These are phyloP conservation scores for Pulveroboletus ravenelii DNA, from an alignment of 768 basidiomycete genomes.

Conservation along the genomic window DNA sequence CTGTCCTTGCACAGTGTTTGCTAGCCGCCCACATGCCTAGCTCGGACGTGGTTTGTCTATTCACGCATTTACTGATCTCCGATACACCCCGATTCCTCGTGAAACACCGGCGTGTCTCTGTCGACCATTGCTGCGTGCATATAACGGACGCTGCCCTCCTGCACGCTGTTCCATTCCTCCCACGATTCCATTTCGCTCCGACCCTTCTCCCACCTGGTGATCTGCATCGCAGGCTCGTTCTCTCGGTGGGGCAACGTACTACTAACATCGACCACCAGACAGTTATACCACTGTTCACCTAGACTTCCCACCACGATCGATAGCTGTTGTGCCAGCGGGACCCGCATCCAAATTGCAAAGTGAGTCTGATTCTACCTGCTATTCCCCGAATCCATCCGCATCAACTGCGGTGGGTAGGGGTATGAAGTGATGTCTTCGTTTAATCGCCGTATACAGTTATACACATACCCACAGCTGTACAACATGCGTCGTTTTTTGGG, in stretches of 20 bases:
- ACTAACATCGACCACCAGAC: not conserved
- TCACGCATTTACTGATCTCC: conserved; percentile 2
- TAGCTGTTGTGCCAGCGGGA: not conserved
- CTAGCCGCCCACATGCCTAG: conserved; percentile 11
- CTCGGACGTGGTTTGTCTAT: conserved; percentile 3
- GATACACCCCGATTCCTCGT: conserved; percentile 11
- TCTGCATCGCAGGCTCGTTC: not conserved
- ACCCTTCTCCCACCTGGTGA: not conserved
- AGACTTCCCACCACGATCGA: conserved; percentile 4
- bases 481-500: conserved; percentile 31
- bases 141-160: conserved; percentile 15
- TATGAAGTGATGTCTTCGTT: conserved; percentile 6
- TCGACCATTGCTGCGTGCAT: conserved; percentile 14
- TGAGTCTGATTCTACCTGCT: conserved; percentile 9
- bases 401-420: conserved; percentile 19
- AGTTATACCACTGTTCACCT: conserved; percentile 1
- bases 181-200: conserved; percentile 7
- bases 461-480: conserved; percentile 7
- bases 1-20: conserved; percentile 13
- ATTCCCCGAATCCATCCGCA: conserved; percentile 8
- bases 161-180: conserved; percentile 9
- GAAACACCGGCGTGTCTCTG: conserved; percentile 11
- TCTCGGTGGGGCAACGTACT: conserved; percentile 3
- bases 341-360: conserved; percentile 4
- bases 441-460: conserved; percentile 14